Conservation (phyloP, 1,139 yeast species). For the Pichia sp. region DNA sequence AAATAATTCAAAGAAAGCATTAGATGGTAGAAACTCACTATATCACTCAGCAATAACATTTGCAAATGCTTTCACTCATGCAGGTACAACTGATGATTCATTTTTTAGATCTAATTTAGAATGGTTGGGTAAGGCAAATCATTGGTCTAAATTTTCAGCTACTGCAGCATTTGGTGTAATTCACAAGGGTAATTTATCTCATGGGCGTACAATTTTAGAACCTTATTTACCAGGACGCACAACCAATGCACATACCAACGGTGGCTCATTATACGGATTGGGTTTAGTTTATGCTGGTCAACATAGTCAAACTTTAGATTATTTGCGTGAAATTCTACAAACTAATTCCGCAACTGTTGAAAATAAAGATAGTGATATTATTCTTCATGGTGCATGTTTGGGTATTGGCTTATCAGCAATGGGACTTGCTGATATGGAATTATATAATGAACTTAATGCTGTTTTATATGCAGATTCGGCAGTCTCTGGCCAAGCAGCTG, state of each 20-base stretch:
- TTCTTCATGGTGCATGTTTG: slow-evolving; percentile 91
- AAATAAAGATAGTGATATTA: slow-evolving; percentile 69
- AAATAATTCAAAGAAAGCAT: slow-evolving; percentile 69
- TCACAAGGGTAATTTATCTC: slow-evolving; percentile 89
- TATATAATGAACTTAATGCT: slow-evolving; percentile 78
- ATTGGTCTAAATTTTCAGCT: slow-evolving; percentile 97
- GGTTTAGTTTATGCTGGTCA: slow-evolving; percentile 96
- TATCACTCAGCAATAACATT: slow-evolving; percentile 96
- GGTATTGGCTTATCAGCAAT: slow-evolving; percentile 97
- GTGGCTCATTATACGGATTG: slow-evolving; percentile 90
- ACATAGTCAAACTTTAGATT: slow-evolving; percentile 81
- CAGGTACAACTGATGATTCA: slow-evolving; percentile 94
- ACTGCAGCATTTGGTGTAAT: slow-evolving; percentile 98
- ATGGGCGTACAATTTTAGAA: slow-evolving; percentile 78
- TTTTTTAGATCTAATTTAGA: slow-evolving; percentile 87
- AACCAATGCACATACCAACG: slow-evolving; percentile 80
- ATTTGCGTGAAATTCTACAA: slow-evolving; percentile 65
- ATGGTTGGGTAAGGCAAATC: slow-evolving; percentile 94
- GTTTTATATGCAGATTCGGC: slow-evolving; percentile 90
- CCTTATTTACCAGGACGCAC: slow-evolving; percentile 88
- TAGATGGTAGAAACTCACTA: slow-evolving; percentile 90
- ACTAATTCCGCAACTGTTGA: slow-evolving; percentile 40
- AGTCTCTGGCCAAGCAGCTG: slow-evolving; percentile 94
- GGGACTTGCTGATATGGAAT: slow-evolving; percentile 72
- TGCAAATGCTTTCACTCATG: slow-evolving; percentile 90